Conservation (phyloP, 2,329 filamentous ascomycete species). For the Dactylonectria macrodidyma region DNA sequence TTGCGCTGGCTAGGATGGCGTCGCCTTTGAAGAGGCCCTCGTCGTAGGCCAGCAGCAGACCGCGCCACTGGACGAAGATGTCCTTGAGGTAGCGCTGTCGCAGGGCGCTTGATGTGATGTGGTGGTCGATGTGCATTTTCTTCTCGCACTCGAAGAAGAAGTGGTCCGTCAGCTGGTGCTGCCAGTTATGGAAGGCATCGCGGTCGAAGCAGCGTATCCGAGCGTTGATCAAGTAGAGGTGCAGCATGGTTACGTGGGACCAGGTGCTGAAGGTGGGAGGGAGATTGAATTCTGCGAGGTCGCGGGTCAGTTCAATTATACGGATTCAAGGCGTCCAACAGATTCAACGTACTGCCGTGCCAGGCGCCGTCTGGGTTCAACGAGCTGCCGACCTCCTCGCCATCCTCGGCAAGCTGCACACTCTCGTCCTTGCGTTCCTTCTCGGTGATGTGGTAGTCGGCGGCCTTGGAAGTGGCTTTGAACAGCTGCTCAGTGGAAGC, state of each 20-base stretch:
- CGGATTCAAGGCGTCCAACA: too few species aligned
- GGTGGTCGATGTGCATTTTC: constrained; percentile 86
- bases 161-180: constrained; percentile 93
- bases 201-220: constrained; percentile 84
- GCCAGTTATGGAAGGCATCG: constrained; percentile 80
- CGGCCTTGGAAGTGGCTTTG: constrained; percentile 80
- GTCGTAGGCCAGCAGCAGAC: constrained; percentile 86
- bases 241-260: constrained; percentile 96
- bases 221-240: constrained; percentile 92
- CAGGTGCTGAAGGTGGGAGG: constrained; percentile 93
- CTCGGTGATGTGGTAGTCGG: constrained; percentile 82
- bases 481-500: constrained; percentile 84
- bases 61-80: constrained; percentile 93
- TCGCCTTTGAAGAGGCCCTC: constrained; percentile 85
- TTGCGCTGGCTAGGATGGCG: constrained; percentile 81
- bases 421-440: constrained; percentile 75
- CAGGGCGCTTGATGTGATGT: constrained; percentile 71
- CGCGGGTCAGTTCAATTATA: constrained; percentile 13
- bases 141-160: constrained; percentile 94
- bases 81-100: constrained; percentile 84
- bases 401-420: constrained; percentile 80
- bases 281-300: constrained; percentile 78
- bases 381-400: constrained; percentile 81
- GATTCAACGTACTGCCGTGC: constrained; percentile 77
- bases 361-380: constrained; percentile 64